Percentiles rank a stretch among this genome's conserved stretches.
Conservation (phyloP, 73 alveolate genomes). For the Paramecium octaurelia region DNA sequence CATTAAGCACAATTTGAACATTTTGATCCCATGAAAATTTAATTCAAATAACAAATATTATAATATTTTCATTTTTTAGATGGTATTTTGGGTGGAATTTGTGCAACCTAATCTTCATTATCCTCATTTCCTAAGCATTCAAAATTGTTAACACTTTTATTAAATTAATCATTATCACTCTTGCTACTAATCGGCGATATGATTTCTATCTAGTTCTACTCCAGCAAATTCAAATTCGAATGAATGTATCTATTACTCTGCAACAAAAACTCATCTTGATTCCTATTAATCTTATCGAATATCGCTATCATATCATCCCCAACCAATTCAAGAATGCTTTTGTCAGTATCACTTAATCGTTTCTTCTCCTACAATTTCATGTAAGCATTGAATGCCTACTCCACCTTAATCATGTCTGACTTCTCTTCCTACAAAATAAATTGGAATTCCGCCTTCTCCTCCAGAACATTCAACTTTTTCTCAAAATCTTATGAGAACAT, state of each 20-base stretch:
- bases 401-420: background rate
- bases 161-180: background rate
- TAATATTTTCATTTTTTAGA: background rate
- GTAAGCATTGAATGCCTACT: background rate
- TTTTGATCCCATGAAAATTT: background rate
- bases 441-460: background rate
- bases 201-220: background rate
- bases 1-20: background rate
- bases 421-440: background rate
- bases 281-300: background rate
- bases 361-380: background rate
- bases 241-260: background rate
- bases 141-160: background rate
- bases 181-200: background rate
- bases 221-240: background rate
- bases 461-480: background rate
- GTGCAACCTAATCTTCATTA: background rate
- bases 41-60: background rate
- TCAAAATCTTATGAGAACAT: background rate
- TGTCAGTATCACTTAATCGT: background rate
- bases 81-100: background rate
- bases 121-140: background rate
- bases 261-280: background rate
- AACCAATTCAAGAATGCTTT: background rate
- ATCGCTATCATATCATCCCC: background rate